Conservation (phyloP, 2,329 filamentous ascomycete genomes). For the Myotisia sp. region DNA sequence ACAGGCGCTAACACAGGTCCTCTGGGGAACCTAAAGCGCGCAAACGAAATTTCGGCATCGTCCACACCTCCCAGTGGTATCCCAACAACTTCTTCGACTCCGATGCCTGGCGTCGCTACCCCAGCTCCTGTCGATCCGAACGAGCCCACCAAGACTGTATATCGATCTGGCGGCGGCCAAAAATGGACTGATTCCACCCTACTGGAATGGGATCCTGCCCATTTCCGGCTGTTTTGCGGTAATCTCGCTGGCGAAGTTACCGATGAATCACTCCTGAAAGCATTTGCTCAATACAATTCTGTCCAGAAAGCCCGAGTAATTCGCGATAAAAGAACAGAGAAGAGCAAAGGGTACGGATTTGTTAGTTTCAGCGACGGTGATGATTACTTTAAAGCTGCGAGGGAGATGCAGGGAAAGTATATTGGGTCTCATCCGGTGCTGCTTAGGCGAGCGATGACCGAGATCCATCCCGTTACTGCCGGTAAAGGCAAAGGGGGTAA, state of each 20-base stretch:
- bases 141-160: slow-evolving; percentile 61
- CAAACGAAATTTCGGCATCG: slow-evolving; percentile 15
- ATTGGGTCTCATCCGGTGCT: slow-evolving; percentile 92
- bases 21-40: slow-evolving; percentile 23
- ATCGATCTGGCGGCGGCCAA: slow-evolving; percentile 77
- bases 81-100: slow-evolving; percentile 27
- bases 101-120: slow-evolving; percentile 31
- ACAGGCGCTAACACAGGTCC: slow-evolving; percentile 35
- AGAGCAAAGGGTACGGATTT: slow-evolving; percentile 92
- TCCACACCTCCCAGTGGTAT: slow-evolving; percentile 19
- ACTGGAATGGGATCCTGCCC: slow-evolving; percentile 88
- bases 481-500: slow-evolving; percentile 50
- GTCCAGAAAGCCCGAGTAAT: slow-evolving; percentile 88
- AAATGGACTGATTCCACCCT: slow-evolving; percentile 80
- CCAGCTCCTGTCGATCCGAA: slow-evolving; percentile 28
- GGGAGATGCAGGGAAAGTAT: slow-evolving; percentile 98
- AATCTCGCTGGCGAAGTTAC: slow-evolving; percentile 96
- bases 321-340: slow-evolving; percentile 87
- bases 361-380: slow-evolving; percentile 91
- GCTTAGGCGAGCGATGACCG: slow-evolving; percentile 76
- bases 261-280: slow-evolving; percentile 87
- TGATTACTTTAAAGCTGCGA: slow-evolving; percentile 88
- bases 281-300: slow-evolving; percentile 75
- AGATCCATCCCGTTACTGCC: slow-evolving; percentile 67
- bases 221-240: slow-evolving; percentile 89